phyloP scores from a whole-genome alignment of 257 asterid genomes.

The Paraleonurus japonicus region DNA sequence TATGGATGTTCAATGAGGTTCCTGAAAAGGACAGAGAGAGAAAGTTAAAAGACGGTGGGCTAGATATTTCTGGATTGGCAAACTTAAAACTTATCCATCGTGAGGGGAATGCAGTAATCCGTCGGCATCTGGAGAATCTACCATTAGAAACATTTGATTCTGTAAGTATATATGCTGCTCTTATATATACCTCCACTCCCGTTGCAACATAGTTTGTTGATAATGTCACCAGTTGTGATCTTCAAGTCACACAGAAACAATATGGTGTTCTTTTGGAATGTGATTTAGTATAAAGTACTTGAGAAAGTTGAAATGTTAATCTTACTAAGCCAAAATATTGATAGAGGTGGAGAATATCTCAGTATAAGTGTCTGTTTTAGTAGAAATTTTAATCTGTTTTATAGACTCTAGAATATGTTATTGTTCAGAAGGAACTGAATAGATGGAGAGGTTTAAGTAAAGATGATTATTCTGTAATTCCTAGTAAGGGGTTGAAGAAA shows the following conservation, averaged over 20 bases:
- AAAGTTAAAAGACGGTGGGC: constrained; percentile 91
- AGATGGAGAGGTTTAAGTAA: not conserved
- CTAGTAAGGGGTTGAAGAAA: not conserved
- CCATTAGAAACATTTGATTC: constrained; percentile 97
- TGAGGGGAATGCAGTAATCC: constrained; percentile 90
- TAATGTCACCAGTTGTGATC: constrained; percentile 1
- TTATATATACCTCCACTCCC: constrained; percentile 15
- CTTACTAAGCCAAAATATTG: not conserved
- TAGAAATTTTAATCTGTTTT: not conserved
- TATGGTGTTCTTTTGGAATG: constrained; percentile 13
- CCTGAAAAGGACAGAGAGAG: constrained; percentile 70
- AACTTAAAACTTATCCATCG: constrained; percentile 85
- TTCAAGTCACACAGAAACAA: not conserved
- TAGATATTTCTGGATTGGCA: constrained; percentile 71
- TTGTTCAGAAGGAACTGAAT: not conserved
- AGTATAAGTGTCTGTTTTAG: not conserved
- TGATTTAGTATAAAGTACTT: not conserved
- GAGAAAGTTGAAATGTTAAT: not conserved
- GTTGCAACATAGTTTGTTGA: constrained; percentile 12
- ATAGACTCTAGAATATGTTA: constrained; percentile 8
- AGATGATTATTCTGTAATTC: not conserved
- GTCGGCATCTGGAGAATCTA: constrained; percentile 89
- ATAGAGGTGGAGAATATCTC: not conserved
- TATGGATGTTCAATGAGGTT: constrained; percentile 98
- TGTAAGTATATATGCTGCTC: constrained; percentile 54